phyloP scores from a whole-genome alignment of 1,139 yeast species.

The Kodamaea sp. region DNA sequence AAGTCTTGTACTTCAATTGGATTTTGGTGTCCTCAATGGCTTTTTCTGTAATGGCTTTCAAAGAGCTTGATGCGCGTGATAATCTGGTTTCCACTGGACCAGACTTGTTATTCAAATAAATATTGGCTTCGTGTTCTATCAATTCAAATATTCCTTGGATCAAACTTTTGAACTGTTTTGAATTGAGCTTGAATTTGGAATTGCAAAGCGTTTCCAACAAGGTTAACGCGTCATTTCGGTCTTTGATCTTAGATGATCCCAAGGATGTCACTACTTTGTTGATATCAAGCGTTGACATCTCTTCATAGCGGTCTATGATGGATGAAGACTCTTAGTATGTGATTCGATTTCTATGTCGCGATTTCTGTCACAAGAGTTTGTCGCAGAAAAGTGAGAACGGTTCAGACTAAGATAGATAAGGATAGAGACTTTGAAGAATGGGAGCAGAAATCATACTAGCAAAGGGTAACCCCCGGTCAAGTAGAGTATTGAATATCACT shows the following conservation, averaged over 20 bases:
- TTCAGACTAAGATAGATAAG: no score
- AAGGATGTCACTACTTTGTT: constrained; percentile 20
- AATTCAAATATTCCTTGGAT: constrained; percentile 39
- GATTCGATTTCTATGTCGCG: no score
- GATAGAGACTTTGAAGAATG: no score
- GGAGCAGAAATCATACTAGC: no score
- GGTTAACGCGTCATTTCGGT: constrained; percentile 52
- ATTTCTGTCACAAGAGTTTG: no score
- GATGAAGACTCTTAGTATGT: no score
- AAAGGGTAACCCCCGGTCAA: no score
- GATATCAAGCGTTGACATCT: constrained; percentile 26
- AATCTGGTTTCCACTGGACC: constrained; percentile 42
- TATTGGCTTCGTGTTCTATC: constrained; percentile 42
- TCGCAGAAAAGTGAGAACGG: no score
- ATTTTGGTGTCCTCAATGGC: constrained; percentile 18
- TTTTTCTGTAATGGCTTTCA: constrained; percentile 34
- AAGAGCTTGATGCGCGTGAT: constrained; percentile 38
- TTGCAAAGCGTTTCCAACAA: constrained; percentile 35
- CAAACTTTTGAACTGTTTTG: constrained; percentile 29
- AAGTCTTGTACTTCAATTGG: constrained; percentile 32
- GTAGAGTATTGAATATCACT: no score
- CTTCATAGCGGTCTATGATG: constrained; percentile 2
- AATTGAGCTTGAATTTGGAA: constrained; percentile 22
- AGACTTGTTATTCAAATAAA: constrained; percentile 31
- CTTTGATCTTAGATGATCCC: constrained; percentile 51